Evolutionary conservation across 345 rosid species (phyloP).

Genomic region (Tarenaya hassleriana): DNA sequence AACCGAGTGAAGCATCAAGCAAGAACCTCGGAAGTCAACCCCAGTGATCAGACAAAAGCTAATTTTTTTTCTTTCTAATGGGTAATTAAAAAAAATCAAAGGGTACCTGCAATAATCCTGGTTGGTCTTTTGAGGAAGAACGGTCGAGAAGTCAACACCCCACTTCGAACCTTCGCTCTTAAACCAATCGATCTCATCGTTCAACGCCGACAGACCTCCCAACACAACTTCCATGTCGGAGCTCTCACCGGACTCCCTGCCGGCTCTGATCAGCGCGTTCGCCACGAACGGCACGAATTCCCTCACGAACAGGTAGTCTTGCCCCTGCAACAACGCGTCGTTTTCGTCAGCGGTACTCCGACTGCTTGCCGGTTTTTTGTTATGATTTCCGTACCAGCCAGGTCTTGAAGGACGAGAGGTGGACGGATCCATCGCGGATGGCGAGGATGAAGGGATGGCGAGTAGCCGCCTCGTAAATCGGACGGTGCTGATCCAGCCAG

Average conservation of each 20-base stretch:
- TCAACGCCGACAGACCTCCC: slow-evolving; percentile 53
- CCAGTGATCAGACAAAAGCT: too few species aligned
- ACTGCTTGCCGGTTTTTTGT: background rate
- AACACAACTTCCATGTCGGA: slow-evolving; percentile 64
- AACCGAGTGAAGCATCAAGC: too few species aligned
- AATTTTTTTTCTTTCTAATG: too few species aligned
- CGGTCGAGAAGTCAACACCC: slow-evolving; percentile 52
- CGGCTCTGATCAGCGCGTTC: slow-evolving; percentile 62
- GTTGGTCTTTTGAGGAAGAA: slow-evolving; percentile 44
- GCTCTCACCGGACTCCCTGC: slow-evolving; percentile 45
- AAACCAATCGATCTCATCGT: slow-evolving; percentile 76
- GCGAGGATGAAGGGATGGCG: slow-evolving; percentile 57
- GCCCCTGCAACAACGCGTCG: slow-evolving; percentile 45
- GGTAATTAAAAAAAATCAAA: too few species aligned
- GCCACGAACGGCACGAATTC: slow-evolving; percentile 64
- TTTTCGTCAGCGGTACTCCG: background rate
- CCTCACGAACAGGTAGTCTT: slow-evolving; percentile 78
- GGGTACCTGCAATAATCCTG: slow-evolving; percentile 57
- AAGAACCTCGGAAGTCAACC: too few species aligned
- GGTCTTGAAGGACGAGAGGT: slow-evolving; percentile 50
- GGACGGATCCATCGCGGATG: slow-evolving; percentile 70
- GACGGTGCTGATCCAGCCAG: slow-evolving; percentile 62
- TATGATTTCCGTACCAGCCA: slow-evolving; percentile 57
- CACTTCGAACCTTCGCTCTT: slow-evolving; percentile 65
- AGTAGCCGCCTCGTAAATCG: slow-evolving; percentile 53